Evolutionary conservation across 768 basidiomycete genomes (phyloP), one percentile per base, ranked within the genome.

Genomic region (Psilocybe subaeruginosa): DNA sequence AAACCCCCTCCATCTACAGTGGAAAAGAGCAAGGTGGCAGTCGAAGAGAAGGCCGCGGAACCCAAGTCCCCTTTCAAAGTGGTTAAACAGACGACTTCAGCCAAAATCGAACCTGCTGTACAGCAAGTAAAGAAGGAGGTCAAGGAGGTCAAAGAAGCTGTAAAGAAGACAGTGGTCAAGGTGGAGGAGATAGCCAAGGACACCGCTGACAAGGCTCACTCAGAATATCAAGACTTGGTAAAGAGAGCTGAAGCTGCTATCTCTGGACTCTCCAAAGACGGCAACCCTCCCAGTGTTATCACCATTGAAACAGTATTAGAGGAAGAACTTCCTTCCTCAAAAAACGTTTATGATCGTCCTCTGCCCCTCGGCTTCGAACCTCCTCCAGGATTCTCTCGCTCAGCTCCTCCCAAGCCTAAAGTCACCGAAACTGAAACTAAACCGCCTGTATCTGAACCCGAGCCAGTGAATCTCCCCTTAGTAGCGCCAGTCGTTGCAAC

Each of bases 281-380:
- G 72, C 16, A 63, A 72, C 8, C 62, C 72, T 29, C 61, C 68
- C 9, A 64, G 72, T 14, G 71, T 73, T 16, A 54, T 27, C 17
- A 27, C 73, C 19, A 62, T 70, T 9, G 63, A 54, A 17, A 49
- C 73, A n/a, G 62, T 72, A 29, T 60, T 64, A 8, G 63, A 71
- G 4, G 56, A 59, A 46, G 54, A 60, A 52, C 37, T 63, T 11
- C 30, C 68, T 59, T 59, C 64, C 31, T 64, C 61, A n/a, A 76
- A 77, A 30, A 76, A 77, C 48, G 77, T 90, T 17, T 97, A 97
- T 70, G 74, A 77, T 48, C 82, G 76, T 16, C 89, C 90, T 5
- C 80, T 99, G 23, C 97, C 97, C n/a, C 76, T 99, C 54, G 97
- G 95, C 11, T 93, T 92, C 72, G 95, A 98, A 73, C 93, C 91